These are phyloP conservation scores for Globisporangium solare DNA, from an alignment of 352 stramenopile species.

Conservation along the genomic window DNA sequence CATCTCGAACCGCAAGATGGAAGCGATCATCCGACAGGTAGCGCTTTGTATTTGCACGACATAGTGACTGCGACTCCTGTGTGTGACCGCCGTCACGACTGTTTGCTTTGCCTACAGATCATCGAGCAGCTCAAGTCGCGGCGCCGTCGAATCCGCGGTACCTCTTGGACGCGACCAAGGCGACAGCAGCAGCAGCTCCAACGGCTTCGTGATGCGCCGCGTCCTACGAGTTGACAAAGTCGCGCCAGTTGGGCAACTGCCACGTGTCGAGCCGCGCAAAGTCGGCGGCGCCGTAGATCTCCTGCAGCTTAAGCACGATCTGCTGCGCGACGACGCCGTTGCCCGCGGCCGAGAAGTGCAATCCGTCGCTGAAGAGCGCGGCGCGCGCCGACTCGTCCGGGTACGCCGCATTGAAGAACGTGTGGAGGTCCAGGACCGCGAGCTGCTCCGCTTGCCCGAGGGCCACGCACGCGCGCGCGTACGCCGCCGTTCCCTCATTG, in stretches of 20 bases:
- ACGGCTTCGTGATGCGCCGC: no score
- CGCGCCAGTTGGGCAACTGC: slow-evolving; percentile 10
- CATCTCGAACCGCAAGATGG: slow-evolving; percentile 59
- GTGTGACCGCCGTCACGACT: no score
- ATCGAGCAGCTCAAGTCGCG: slow-evolving; percentile 44
- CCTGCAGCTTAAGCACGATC: slow-evolving; percentile 24
- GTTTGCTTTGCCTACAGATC: slow-evolving; percentile 20
- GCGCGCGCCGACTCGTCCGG: slow-evolving; percentile 18
- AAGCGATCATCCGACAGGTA: slow-evolving; percentile 46
- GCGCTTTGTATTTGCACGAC: neutral
- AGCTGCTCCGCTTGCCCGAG: slow-evolving; percentile 19
- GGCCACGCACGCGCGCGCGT: slow-evolving; percentile 34
- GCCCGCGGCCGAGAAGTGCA: slow-evolving; percentile 43
- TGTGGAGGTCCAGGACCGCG: slow-evolving; percentile 34
- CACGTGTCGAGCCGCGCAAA: slow-evolving; percentile 7
- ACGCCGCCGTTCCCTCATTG: slow-evolving; percentile 28
- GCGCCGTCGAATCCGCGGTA: slow-evolving; percentile 38
- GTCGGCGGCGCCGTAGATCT: slow-evolving; percentile 9
- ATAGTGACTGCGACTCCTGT: neutral
- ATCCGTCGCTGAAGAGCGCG: slow-evolving; percentile 32
- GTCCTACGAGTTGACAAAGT: no score
- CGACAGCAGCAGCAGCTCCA: neutral
- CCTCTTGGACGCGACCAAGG: slow-evolving; percentile 25
- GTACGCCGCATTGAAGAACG: slow-evolving; percentile 34
- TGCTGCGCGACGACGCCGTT: slow-evolving; percentile 38